phyloP scores from a whole-genome alignment of 805 yeast genomes.

The Metschnikowia orientalis region DNA sequence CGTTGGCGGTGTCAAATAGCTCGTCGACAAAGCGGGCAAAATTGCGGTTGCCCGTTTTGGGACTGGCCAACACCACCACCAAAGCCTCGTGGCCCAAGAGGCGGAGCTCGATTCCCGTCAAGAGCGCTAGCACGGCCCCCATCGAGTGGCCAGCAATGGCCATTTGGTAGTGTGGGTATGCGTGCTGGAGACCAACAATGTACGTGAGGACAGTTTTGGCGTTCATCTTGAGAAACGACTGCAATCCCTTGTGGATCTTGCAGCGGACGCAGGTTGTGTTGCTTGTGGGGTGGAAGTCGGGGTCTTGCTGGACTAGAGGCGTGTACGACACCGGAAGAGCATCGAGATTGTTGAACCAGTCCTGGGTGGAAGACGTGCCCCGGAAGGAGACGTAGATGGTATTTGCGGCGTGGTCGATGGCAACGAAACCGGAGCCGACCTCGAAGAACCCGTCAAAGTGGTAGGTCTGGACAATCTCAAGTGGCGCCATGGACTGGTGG shows the following conservation, averaged over 20 bases:
- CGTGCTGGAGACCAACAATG: conserved; percentile 29
- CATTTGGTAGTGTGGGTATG: conserved; percentile 46
- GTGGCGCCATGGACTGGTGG: conserved; percentile 16
- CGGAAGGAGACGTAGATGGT: conserved; percentile 52
- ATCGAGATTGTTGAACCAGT: conserved; percentile 59
- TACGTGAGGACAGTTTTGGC: conserved; percentile 30
- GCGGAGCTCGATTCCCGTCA: conserved; percentile 60
- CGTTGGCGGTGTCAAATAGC: conserved; percentile 38
- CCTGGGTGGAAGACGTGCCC: conserved; percentile 59
- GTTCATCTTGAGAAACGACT: conserved; percentile 41
- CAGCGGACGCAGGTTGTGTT: conserved; percentile 45
- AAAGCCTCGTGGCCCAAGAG: conserved; percentile 50
- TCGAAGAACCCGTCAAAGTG: conserved; percentile 41
- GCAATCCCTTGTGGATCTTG: conserved; percentile 62
- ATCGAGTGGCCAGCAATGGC: conserved; percentile 70
- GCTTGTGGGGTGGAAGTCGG: conserved; percentile 6
- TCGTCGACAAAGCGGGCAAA: conserved; percentile 51
- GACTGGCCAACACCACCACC: conserved; percentile 59
- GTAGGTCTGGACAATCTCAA: conserved; percentile 38
- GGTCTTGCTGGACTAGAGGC: conserved; percentile 35
- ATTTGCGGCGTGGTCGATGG: conserved; percentile 42
- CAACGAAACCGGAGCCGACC: conserved; percentile 52
- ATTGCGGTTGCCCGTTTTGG: conserved; percentile 55
- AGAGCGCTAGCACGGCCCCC: conserved; percentile 66
- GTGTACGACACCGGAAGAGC: conserved; percentile 43